Percentiles rank a stretch among this genome's conserved stretches.
Evolutionary conservation across 2,329 filamentous ascomycete genomes (phyloP).

Genomic region (Fusarium sp.): DNA sequence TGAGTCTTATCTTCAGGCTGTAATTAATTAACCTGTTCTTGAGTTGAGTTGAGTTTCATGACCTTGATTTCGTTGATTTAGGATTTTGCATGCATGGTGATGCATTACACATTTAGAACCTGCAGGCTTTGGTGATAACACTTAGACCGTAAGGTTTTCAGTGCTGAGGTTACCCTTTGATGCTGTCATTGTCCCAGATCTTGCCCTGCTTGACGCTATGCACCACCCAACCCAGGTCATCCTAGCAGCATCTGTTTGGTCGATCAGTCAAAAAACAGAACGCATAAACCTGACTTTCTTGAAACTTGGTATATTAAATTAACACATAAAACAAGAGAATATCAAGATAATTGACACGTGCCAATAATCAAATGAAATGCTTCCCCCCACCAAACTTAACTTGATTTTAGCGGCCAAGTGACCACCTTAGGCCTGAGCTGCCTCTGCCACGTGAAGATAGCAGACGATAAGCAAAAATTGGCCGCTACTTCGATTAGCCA

Average conservation of each 20-base stretch:
- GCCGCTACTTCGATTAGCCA: constrained; percentile 45
- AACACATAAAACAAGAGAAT: neutral
- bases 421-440: neutral
- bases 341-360: constrained; percentile 26
- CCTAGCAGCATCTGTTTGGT: constrained; percentile 18
- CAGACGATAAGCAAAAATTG: constrained; percentile 44
- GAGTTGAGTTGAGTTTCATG: neutral
- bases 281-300: constrained; percentile 20
- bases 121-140: neutral
- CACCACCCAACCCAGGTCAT: constrained; percentile 12
- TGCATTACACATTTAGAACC: neutral
- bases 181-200: constrained; percentile 34
- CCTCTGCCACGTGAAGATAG: constrained; percentile 46
- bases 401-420: constrained; percentile 24
- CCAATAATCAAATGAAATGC: constrained; percentile 28
- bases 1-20: constrained; percentile 1
- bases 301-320: constrained; percentile 13
- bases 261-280: constrained; percentile 5
- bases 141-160: neutral
- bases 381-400: constrained; percentile 22
- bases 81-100: neutral
- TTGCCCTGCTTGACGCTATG: constrained; percentile 40
- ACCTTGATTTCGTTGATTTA: constrained; percentile 2
- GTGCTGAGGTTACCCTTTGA: neutral
- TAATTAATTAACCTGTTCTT: neutral